phyloP scores from a whole-genome alignment of 148 eudicot genomes.

The Amaranthus hypochondriacus region DNA sequence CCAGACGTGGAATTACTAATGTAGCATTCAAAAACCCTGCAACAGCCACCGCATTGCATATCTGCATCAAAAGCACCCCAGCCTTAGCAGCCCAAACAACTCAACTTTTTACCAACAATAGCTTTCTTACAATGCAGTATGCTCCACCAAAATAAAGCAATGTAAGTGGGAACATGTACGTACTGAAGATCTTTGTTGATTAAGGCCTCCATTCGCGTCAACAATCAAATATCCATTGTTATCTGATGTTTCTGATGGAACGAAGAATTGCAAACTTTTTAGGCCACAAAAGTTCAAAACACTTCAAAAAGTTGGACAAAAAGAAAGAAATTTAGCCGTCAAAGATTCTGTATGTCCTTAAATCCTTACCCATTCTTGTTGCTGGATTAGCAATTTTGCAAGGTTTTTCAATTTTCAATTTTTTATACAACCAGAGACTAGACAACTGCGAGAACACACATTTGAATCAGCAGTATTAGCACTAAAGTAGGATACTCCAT shows the following conservation, averaged over 20 bases:
- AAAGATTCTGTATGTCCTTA: not conserved
- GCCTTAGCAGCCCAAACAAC: not conserved
- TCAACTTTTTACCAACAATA: not conserved
- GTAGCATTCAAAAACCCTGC: constrained; percentile 75
- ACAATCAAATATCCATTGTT: constrained; percentile 51
- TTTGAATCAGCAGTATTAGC: too few relatives aligned
- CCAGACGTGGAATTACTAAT: constrained; percentile 67
- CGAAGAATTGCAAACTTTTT: not conserved
- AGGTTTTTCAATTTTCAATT: constrained; percentile 26
- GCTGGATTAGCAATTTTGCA: constrained; percentile 15
- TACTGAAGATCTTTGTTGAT: constrained; percentile 91
- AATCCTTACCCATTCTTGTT: constrained; percentile 18
- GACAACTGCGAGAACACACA: constrained; percentile 31
- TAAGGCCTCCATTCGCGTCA: constrained; percentile 90
- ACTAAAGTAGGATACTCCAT: too few relatives aligned
- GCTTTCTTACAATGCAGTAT: not conserved
- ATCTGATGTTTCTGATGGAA: constrained; percentile 29
- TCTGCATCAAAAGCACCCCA: constrained; percentile 38
- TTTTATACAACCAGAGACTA: constrained; percentile 35
- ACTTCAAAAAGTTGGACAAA: not conserved
- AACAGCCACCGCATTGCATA: constrained; percentile 90
- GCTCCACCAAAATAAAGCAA: not conserved
- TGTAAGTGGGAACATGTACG: constrained; percentile 3
- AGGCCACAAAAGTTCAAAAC: not conserved
- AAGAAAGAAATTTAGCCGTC: not conserved